A percentile compares a stretch with the other conserved stretches of the same genome.
Evolutionary conservation across 805 yeast species (phyloP).

Genomic region (Metschnikowia peoriensis): DNA sequence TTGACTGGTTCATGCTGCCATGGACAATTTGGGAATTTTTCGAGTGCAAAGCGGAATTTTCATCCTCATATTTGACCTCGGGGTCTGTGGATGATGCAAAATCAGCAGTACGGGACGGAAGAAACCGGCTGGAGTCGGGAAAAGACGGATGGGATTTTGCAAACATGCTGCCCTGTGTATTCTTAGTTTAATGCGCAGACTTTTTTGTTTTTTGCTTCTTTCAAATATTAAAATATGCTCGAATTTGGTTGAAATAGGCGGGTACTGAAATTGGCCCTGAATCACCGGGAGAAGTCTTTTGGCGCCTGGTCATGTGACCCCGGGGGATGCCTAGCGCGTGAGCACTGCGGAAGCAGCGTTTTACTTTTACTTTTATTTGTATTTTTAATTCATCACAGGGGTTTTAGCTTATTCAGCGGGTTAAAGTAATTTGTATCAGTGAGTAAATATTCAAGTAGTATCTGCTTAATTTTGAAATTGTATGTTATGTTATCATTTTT

Average conservation of each 20-base stretch:
- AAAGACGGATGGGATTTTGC: neutral
- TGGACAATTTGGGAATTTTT: neutral
- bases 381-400: neutral
- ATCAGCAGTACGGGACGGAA: neutral
- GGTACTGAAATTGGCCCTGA: neutral
- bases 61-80: neutral
- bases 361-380: neutral
- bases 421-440: too few species aligned
- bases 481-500: too few species aligned
- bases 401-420: neutral
- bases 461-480: too few species aligned
- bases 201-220: neutral
- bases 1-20: neutral
- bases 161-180: neutral
- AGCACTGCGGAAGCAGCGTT: neutral
- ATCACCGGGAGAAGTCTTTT: neutral
- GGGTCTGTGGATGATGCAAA: neutral
- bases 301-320: neutral
- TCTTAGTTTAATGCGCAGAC: neutral
- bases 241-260: neutral
- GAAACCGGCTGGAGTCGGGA: slow-evolving; percentile 10
- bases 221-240: too few species aligned
- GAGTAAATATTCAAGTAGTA: too few species aligned
- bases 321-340: neutral
- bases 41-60: neutral